Conservation (phyloP, 2,329 filamentous ascomycete genomes). For the Alternaria sp. region DNA sequence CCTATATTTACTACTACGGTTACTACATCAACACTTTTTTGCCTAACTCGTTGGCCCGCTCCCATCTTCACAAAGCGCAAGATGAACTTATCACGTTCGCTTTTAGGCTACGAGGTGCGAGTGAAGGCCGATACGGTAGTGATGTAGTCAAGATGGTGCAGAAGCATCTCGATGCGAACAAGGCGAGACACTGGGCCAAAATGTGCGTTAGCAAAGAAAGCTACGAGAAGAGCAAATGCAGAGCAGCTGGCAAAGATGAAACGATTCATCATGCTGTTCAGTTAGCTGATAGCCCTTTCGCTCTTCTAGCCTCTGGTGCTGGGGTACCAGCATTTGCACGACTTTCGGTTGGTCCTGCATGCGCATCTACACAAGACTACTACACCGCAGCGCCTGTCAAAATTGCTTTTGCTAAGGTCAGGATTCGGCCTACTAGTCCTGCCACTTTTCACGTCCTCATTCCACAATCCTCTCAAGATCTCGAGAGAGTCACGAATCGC, state of each 20-base stretch:
- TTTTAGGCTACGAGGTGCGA: conserved; percentile 39
- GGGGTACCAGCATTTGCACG: conserved; percentile 37
- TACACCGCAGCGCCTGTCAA: conserved; percentile 35
- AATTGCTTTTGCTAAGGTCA: conserved; percentile 25
- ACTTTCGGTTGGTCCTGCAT: conserved; percentile 38
- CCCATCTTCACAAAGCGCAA: conserved; percentile 37
- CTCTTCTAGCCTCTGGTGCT: conserved; percentile 11
- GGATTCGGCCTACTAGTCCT: conserved; percentile 24
- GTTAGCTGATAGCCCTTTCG: conserved; percentile 41
- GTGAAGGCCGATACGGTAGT: conserved; percentile 26
- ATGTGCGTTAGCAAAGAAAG: conserved; percentile 30
- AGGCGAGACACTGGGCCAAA: conserved; percentile 33
- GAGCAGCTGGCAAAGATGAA: conserved; percentile 27
- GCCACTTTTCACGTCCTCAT: conserved; percentile 36
- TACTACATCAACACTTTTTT: conserved; percentile 46
- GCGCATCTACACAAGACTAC: conserved; percentile 9
- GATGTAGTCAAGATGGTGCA: conserved; percentile 35
- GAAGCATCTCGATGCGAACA: conserved; percentile 30
- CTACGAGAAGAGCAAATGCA: conserved; percentile 34
- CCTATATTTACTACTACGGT: conserved; percentile 45
- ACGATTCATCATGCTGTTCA: conserved; percentile 37
- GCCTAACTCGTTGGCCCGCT: conserved; percentile 22
- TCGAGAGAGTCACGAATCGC: conserved; percentile 31
- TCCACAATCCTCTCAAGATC: conserved; percentile 19
- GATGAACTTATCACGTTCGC: conserved; percentile 42